phyloP scores from a whole-genome alignment of 768 basidiomycete species.

The Boletus subparvulus region DNA sequence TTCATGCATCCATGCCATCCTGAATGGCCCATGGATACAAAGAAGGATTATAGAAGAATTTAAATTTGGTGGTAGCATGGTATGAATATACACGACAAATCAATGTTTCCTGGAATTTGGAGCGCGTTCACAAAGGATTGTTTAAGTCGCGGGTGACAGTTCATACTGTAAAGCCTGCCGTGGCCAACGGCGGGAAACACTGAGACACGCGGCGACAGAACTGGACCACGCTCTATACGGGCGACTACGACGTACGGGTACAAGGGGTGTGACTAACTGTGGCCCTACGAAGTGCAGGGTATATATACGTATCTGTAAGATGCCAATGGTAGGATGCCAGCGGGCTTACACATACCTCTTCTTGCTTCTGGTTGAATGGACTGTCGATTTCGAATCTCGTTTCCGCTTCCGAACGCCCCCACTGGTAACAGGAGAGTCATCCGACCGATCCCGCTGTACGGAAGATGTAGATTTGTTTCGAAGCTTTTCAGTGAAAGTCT shows the following conservation, averaged over 20 bases:
- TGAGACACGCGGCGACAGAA: no score
- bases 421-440: background rate
- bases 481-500: conserved; percentile 15
- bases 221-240: no score
- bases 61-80: background rate
- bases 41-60: background rate
- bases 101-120: conserved; percentile 10
- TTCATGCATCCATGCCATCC: conserved; percentile 34
- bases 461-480: background rate
- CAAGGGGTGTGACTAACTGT: no score
- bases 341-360: no score
- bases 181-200: no score
- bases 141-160: background rate
- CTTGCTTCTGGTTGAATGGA: conserved; percentile 3
- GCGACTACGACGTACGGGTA: no score
- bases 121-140: background rate
- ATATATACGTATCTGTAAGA: no score
- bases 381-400: background rate
- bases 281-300: no score
- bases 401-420: conserved; percentile 14
- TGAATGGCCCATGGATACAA: conserved; percentile 1
- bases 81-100: background rate
- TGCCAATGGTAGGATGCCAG: no score
- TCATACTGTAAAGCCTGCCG: no score
- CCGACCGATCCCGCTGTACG: background rate